Evolutionary conservation across 495 filamentous ascomycete species (phyloP).

Genomic region (Penicillium salamii): DNA sequence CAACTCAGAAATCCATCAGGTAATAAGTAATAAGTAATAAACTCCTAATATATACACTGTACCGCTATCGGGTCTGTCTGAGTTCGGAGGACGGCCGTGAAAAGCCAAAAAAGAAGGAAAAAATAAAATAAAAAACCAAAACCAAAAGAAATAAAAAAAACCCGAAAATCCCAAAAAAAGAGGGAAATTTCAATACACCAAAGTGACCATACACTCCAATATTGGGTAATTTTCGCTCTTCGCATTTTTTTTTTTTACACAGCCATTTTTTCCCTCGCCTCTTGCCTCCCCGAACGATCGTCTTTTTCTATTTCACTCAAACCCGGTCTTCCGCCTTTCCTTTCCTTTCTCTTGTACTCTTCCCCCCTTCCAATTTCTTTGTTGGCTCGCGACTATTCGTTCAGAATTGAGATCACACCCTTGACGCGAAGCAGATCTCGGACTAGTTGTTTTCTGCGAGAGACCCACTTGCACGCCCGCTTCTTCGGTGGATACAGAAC

Average conservation of each 20-base stretch:
- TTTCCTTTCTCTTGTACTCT: conserved; percentile 24
- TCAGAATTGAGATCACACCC: neutral
- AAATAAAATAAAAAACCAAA: too few relatives aligned
- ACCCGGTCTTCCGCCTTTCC: conserved; percentile 21
- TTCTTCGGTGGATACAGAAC: conserved; percentile 46
- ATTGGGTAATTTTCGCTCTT: conserved; percentile 4
- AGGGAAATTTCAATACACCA: neutral
- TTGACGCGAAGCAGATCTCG: conserved; percentile 46
- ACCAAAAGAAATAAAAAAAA: too few relatives aligned
- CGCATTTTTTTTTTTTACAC: conserved; percentile 7
- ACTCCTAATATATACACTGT: neutral
- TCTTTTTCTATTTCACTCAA: conserved; percentile 18
- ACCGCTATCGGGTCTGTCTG: conserved; percentile 5
- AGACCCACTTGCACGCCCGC: conserved; percentile 48
- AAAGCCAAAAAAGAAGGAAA: neutral
- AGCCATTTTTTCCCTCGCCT: conserved; percentile 16
- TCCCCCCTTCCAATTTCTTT: conserved; percentile 2
- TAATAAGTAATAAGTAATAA: too few relatives aligned
- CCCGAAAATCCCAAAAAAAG: neutral
- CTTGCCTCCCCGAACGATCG: conserved; percentile 39
- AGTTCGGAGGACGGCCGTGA: conserved; percentile 5
- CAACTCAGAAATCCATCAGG: too few relatives aligned
- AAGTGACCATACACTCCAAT: neutral
- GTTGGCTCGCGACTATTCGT: neutral
- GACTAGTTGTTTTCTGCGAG: conserved; percentile 38